phyloP scores from a whole-genome alignment of 2,329 filamentous ascomycete genomes.

The Penicillium sp. region DNA sequence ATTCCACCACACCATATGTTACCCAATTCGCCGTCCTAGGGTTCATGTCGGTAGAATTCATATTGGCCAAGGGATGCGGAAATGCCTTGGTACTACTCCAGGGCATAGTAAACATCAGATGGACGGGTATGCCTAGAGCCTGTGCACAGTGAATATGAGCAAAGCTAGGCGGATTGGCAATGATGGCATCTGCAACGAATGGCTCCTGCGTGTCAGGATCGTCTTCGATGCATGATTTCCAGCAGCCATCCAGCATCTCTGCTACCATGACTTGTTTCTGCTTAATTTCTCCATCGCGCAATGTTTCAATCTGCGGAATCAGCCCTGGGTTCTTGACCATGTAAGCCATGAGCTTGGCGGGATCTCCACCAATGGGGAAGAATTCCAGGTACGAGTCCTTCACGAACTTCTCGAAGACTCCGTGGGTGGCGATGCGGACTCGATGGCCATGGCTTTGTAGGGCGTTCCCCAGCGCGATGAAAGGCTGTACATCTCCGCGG shows the following conservation, averaged over 20 bases:
- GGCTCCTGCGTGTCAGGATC: conserved; percentile 32
- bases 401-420: conserved; percentile 53
- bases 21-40: conserved; percentile 41
- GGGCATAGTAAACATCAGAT: conserved; percentile 54
- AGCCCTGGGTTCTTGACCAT: conserved; percentile 50
- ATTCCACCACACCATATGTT: conserved; percentile 47
- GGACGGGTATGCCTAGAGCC: conserved; percentile 47
- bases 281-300: conserved; percentile 34
- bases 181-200: conserved; percentile 54
- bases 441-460: conserved; percentile 51
- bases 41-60: conserved; percentile 34
- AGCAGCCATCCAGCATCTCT: conserved; percentile 40
- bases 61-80: conserved; percentile 50
- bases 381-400: conserved; percentile 53
- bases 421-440: conserved; percentile 55
- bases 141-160: conserved; percentile 53
- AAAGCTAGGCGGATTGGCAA: conserved; percentile 53
- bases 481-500: conserved; percentile 57
- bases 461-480: conserved; percentile 53
- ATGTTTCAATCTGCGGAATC: conserved; percentile 36
- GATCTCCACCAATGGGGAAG: conserved; percentile 55
- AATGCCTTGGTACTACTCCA: conserved; percentile 46
- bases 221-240: conserved; percentile 38
- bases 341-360: conserved; percentile 50
- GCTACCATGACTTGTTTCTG: conserved; percentile 32